Conservation (phyloP, 768 basidiomycete species). For the Gyrodon lividus region DNA sequence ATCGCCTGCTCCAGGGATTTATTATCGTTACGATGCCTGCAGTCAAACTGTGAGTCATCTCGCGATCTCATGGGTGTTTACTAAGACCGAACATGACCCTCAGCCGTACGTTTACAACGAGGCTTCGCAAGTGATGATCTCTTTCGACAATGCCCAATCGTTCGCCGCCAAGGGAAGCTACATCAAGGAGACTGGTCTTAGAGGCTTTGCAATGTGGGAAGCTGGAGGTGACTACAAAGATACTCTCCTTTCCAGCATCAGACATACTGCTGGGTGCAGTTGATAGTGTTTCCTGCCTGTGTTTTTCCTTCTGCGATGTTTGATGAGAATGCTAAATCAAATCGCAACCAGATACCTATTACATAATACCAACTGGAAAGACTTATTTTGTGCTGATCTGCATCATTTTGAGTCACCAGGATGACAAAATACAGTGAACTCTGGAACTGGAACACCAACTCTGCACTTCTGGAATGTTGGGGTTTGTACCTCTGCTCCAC, state of each 20-base stretch:
- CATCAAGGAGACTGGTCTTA: constrained; percentile 50
- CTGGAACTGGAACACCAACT: too few species aligned
- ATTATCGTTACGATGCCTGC: constrained; percentile 59
- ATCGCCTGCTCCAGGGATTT: constrained; percentile 43
- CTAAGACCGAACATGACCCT: background rate
- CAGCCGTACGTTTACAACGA: constrained; percentile 70
- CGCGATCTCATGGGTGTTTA: background rate
- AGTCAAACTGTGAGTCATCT: constrained; percentile 62
- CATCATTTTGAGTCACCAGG: too few species aligned
- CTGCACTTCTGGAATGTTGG: too few species aligned
- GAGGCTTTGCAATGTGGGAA: constrained; percentile 74
- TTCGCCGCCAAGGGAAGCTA: constrained; percentile 61
- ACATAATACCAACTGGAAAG: too few species aligned
- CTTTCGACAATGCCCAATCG: constrained; percentile 62
- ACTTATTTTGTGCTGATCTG: too few species aligned
- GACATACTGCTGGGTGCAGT: background rate
- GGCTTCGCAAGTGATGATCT: constrained; percentile 54
- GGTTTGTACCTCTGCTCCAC: too few species aligned
- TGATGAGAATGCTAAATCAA: too few species aligned
- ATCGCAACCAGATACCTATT: too few species aligned
- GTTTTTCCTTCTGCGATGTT: too few species aligned
- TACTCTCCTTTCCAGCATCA: constrained; percentile 59
- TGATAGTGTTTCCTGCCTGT: too few species aligned
- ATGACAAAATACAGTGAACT: too few species aligned
- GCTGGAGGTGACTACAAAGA: constrained; percentile 64